A percentile compares a stretch with the other conserved stretches of the same genome.
Conservation (phyloP, 306 rosid species). For the Quercus glauca region DNA sequence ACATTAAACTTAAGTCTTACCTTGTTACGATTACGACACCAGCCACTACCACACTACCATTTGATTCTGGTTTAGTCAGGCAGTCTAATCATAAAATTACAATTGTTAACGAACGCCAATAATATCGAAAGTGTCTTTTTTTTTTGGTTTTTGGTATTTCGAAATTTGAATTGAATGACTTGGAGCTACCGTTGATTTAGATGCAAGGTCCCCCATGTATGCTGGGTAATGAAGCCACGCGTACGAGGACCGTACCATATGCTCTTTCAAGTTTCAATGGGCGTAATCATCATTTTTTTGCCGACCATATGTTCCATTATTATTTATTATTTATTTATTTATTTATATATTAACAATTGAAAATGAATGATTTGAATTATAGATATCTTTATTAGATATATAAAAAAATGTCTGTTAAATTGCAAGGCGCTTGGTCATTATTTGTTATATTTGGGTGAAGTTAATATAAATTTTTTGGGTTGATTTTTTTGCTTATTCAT, state of each 20-base stretch:
- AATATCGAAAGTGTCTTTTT: background rate
- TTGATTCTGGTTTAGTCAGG: background rate
- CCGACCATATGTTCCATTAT: background rate
- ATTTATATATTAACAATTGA: too few species aligned
- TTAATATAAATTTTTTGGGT: background rate
- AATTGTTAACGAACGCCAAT: background rate
- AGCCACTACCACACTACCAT: background rate
- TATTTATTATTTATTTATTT: too few species aligned
- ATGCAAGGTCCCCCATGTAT: conserved; percentile 21
- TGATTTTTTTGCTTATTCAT: too few species aligned
- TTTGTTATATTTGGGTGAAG: background rate
- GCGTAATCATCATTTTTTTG: conserved; percentile 16
- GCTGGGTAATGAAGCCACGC: conserved; percentile 39
- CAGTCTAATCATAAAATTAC: background rate
- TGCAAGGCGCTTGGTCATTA: too few species aligned
- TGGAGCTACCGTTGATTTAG: conserved; percentile 7
- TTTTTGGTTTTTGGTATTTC: background rate
- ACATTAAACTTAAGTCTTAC: too few species aligned
- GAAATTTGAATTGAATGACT: conserved; percentile 2
- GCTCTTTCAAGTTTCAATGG: conserved; percentile 9
- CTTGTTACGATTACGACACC: too few species aligned
- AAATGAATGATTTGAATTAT: too few species aligned
- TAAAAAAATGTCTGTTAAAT: too few species aligned
- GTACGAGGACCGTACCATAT: conserved; percentile 47
- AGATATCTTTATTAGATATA: too few species aligned